phyloP scores from a whole-genome alignment of 169 alveolate species.

The Plasmodium yoelii region DNA sequence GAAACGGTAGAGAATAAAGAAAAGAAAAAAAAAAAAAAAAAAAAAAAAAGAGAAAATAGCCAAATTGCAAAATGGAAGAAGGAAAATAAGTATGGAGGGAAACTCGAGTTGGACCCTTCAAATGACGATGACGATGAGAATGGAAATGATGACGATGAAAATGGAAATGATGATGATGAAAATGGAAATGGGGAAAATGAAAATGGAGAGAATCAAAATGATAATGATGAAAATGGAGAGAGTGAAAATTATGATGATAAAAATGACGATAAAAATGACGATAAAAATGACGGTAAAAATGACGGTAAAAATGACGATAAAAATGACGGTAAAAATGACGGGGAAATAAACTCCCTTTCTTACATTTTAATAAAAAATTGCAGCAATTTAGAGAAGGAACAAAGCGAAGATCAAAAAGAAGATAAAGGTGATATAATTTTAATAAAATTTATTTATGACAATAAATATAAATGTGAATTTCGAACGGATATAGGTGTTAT shows the following conservation, averaged over 20 bases:
- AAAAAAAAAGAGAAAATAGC: neutral
- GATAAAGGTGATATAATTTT: slow-evolving; percentile 8
- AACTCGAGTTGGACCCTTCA: neutral
- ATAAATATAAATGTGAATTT: slow-evolving; percentile 50
- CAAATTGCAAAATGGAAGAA: neutral
- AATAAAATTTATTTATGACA: slow-evolving; percentile 48
- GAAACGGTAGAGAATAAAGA: neutral
- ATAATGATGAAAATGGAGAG: neutral
- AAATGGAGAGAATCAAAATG: neutral
- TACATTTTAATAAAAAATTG: slow-evolving; percentile 10
- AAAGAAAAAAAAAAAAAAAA: slow-evolving; percentile 4
- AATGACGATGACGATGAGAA: neutral
- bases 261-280: neutral
- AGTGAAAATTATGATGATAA: neutral
- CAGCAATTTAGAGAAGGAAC: neutral
- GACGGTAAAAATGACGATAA: neutral
- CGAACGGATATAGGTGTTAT: slow-evolving; percentile 68
- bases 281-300: slow-evolving; percentile 1
- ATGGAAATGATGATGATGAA: neutral
- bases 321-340: neutral
- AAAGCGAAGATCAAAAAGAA: slow-evolving; percentile 2
- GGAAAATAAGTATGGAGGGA: neutral
- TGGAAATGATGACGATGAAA: neutral
- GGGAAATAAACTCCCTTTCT: slow-evolving; percentile 18
- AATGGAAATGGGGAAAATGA: neutral